Evolutionary conservation across 177 flowering plant genomes (phyloP).

Genomic region (Tripterygium wilfordii): DNA sequence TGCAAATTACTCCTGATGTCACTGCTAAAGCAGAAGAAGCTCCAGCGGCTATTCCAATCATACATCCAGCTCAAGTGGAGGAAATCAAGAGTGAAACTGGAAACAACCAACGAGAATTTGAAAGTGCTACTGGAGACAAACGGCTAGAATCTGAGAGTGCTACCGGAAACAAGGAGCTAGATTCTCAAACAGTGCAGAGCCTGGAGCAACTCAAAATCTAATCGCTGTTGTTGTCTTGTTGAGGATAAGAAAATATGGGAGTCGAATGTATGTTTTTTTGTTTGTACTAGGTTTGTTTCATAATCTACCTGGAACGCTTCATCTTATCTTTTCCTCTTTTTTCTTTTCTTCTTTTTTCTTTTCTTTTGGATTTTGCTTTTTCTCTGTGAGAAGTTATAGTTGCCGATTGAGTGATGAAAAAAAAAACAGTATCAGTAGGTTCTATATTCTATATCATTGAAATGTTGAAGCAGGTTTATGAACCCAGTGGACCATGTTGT

Average conservation of each 20-base stretch:
- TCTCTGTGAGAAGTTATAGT: slow-evolving; percentile 13
- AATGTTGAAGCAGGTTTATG: no score
- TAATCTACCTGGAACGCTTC: no score
- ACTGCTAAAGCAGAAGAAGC: no score
- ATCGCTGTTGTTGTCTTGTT: slow-evolving; percentile 7
- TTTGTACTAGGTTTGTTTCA: slow-evolving; percentile 12
- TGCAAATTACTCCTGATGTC: no score
- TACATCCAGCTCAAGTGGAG: slow-evolving; percentile 10
- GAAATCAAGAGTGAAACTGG: slow-evolving; percentile 6
- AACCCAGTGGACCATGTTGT: no score
- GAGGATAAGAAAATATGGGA: slow-evolving; percentile 2
- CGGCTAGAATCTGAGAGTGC: slow-evolving; percentile 8
- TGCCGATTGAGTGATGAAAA: slow-evolving; percentile 7
- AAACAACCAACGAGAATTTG: slow-evolving; percentile 17
- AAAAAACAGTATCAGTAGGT: slow-evolving; percentile 10
- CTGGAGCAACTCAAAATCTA: slow-evolving; percentile 34
- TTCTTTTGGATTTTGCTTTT: slow-evolving; percentile 3
- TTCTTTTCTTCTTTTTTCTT: neutral
- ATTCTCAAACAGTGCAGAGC: slow-evolving; percentile 20
- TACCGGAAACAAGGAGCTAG: slow-evolving; percentile 10
- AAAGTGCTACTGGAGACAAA: no score
- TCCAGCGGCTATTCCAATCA: no score
- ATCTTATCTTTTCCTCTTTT: slow-evolving; percentile 10
- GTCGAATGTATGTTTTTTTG: slow-evolving; percentile 11
- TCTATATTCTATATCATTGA: slow-evolving; percentile 5